A percentile compares a stretch with the other conserved stretches of the same genome.
phyloP scores from a whole-genome alignment of 2,329 filamentous ascomycete genomes.

The Dactylellina leptospora region DNA sequence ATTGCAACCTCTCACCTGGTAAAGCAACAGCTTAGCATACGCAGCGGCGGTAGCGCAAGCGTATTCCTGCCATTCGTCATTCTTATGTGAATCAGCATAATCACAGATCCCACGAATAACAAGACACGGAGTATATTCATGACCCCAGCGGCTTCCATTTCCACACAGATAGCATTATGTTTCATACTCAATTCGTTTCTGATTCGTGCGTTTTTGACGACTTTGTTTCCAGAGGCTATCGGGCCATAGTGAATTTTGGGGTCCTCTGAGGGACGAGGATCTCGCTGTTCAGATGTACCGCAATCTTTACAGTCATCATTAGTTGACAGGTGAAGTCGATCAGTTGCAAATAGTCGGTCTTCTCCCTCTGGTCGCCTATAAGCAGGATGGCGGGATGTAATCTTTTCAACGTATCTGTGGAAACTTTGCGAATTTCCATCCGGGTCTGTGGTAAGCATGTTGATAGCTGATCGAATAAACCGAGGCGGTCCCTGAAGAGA shows the following conservation, averaged over 20 bases:
- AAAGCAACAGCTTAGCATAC: constrained; percentile 14
- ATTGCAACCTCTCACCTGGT: too few species aligned
- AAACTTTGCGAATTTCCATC: background rate
- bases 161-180: constrained; percentile 11
- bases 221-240: constrained; percentile 15
- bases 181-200: background rate
- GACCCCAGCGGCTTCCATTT: constrained; percentile 20
- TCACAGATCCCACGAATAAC: constrained; percentile 25
- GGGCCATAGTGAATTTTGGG: constrained; percentile 16
- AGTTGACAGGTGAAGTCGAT: too few species aligned
- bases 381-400: background rate
- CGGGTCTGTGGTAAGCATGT: constrained; percentile 11
- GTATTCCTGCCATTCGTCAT: constrained; percentile 12
- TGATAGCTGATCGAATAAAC: constrained; percentile 26
- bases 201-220: constrained; percentile 1
- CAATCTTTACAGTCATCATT: background rate
- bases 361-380: constrained; percentile 14
- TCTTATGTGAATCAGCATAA: constrained; percentile 8
- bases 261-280: background rate
- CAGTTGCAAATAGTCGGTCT: background rate
- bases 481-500: constrained; percentile 10
- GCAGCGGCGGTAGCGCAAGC: constrained; percentile 9
- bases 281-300: background rate
- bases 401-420: background rate
- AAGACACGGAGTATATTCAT: constrained; percentile 6